Evolutionary conservation across 208 protist species (phyloP), one percentile per base, ranked within the genome.

Genomic region (Trypanosoma lewisi): DNA sequence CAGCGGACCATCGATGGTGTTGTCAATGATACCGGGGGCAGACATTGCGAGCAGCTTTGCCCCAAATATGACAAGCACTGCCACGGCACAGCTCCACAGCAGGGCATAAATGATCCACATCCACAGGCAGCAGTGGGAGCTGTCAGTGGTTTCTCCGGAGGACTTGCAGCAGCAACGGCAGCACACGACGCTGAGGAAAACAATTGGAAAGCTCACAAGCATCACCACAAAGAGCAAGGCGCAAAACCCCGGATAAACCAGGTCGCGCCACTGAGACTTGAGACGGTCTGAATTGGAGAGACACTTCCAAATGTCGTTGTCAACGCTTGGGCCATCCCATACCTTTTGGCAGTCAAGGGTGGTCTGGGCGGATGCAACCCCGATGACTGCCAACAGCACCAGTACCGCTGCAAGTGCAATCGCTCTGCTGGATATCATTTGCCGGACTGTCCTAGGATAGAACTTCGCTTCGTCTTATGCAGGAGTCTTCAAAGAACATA

Each of bases 261-360:
- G 85, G 68, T 82, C 80, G 27, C 28, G 47, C 81, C 75, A 87
- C 68, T 91, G 78, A 7, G 45, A 67, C 33, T 61, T 42, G 34
- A 91, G 75, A 23, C 75, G 82, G 5, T 82, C 65, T 12, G 45
- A 63, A 71, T 88, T 64, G 8, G 30, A 67, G 17, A 91, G 47
- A 63, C 87, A 94, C 2, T 73, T 57, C 16, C 86, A 6, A 6
- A 94, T 19, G 55, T 82, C 70, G 56, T 94, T 94, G 49, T 70
- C 37, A 16, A 33, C 39, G 8, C 67, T 83, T 0, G 87, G 70
- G n/a, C 73, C 82, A 4, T 28, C 60, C 87, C 87, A 94, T 16
- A 87, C 80, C 23, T 70, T 83, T 50, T 91, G 69, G 42, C 87
- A 94, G 52, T 80, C 75, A n/a, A 94, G 58, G 5, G 21, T 33